These are phyloP conservation scores for Colletotrichum zoysiae DNA, from an alignment of 2,329 filamentous ascomycete species.

Conservation along the genomic window DNA sequence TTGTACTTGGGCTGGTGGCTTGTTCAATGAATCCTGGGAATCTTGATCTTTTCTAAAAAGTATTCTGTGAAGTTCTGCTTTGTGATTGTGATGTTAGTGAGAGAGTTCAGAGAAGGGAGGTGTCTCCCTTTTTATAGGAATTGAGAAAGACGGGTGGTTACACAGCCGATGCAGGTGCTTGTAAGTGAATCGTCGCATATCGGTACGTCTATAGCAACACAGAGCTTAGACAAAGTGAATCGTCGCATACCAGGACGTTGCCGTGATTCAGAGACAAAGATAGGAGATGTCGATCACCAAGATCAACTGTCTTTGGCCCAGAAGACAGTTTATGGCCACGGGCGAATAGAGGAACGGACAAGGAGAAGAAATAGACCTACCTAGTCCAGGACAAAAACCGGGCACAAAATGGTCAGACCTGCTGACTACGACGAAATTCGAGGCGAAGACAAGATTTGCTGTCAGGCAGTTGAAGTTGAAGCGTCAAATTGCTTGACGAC, in stretches of 20 bases:
- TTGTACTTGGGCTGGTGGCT: not conserved
- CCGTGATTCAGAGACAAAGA: not conserved
- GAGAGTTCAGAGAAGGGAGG: not conserved
- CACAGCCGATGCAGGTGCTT: not conserved
- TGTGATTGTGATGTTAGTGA: not conserved
- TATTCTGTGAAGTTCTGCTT: not conserved
- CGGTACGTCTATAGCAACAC: not conserved
- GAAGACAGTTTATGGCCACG: accelerated
- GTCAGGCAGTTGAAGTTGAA: not conserved
- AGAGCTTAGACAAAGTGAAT: not conserved
- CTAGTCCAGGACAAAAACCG: accelerated
- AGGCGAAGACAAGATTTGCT: not conserved
- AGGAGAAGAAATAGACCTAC: not conserved
- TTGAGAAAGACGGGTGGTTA: not conserved
- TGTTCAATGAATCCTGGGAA: not conserved
- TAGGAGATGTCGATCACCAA: too few species aligned
- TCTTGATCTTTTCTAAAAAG: not conserved
- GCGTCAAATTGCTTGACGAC: not conserved
- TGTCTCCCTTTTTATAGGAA: not conserved
- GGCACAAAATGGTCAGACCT: not conserved
- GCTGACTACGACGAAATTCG: not conserved
- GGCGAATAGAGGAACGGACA: not conserved
- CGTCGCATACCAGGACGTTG: not conserved
- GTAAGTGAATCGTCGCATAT: too few species aligned
- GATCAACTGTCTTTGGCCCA: not conserved